phyloP scores from a whole-genome alignment of 164 flowering plant species.

The Warburgia ugandensis region DNA sequence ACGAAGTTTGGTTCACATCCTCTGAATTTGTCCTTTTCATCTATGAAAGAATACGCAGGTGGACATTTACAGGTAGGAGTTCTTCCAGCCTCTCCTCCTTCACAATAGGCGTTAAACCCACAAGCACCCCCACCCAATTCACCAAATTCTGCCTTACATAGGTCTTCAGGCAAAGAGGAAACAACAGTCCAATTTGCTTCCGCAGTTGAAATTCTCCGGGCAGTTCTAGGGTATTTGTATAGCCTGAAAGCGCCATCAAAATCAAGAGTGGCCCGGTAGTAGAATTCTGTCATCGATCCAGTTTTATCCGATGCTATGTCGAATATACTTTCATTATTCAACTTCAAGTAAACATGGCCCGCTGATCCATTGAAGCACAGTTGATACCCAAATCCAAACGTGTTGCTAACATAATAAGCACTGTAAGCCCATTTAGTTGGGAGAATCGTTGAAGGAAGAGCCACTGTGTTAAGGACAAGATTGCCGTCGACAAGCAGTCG shows the following conservation, averaged over 20 bases:
- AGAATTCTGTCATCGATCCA: no score
- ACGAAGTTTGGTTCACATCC: slow-evolving; percentile 11
- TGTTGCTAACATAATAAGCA: not conserved
- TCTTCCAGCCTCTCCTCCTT: not conserved
- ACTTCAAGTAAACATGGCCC: no score
- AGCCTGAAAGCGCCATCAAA: no score
- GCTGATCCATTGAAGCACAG: slow-evolving; percentile 24
- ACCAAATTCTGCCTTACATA: not conserved
- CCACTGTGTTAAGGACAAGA: slow-evolving; percentile 21
- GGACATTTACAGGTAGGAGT: slow-evolving; percentile 1
- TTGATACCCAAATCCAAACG: slow-evolving; percentile 8
- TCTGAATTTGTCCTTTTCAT: not conserved
- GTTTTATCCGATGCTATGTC: not conserved
- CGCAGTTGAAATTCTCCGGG: not conserved
- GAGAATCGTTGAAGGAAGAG: no score
- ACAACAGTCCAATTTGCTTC: not conserved
- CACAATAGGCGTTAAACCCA: slow-evolving; percentile 3
- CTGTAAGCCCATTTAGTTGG: not conserved
- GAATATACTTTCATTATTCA: not conserved
- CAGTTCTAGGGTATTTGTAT: no score
- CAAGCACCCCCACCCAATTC: not conserved
- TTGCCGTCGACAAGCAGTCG: slow-evolving; percentile 19
- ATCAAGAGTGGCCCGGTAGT: no score
- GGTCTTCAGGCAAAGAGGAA: not conserved
- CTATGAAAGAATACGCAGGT: slow-evolving; percentile 1